Evolutionary conservation across 106 monocot species (phyloP).

Genomic region (Acanthochlamys bracteata): DNA sequence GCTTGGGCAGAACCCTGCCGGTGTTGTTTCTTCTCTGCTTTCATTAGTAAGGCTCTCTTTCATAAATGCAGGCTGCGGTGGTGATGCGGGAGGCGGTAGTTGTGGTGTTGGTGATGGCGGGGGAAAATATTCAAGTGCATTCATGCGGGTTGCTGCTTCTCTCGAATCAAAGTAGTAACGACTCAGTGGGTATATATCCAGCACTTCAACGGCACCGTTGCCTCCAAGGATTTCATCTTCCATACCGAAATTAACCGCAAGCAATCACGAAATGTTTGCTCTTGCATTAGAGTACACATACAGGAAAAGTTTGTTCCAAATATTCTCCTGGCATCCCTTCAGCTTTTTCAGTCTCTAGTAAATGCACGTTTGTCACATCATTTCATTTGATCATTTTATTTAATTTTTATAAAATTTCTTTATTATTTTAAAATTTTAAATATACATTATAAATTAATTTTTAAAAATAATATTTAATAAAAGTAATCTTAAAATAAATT

Average conservation of each 20-base stretch:
- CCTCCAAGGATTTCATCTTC: neutral
- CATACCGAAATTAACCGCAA: neutral
- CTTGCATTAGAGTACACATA: too few species aligned
- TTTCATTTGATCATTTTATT: too few species aligned
- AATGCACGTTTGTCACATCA: too few species aligned
- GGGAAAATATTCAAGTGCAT: neutral
- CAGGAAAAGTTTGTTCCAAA: too few species aligned
- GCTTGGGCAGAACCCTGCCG: constrained; percentile 26
- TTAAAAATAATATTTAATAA: too few species aligned
- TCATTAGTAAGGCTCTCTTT: neutral
- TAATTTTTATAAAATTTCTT: too few species aligned
- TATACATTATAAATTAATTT: too few species aligned
- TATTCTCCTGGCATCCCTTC: too few species aligned
- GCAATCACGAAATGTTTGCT: too few species aligned
- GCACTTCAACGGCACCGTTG: neutral
- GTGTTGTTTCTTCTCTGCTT: neutral
- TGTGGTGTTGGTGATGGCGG: constrained; percentile 16
- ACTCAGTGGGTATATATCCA: constrained; percentile 41
- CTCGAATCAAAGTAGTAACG: constrained; percentile 43
- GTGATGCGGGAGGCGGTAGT: neutral
- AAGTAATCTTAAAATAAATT: too few species aligned
- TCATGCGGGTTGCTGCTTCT: constrained; percentile 3
- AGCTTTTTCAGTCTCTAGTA: too few species aligned
- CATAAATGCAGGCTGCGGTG: neutral
- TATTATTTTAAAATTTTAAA: too few species aligned